phyloP scores from a whole-genome alignment of 768 basidiomycete species.

The Leucosporidium yakuticum region DNA sequence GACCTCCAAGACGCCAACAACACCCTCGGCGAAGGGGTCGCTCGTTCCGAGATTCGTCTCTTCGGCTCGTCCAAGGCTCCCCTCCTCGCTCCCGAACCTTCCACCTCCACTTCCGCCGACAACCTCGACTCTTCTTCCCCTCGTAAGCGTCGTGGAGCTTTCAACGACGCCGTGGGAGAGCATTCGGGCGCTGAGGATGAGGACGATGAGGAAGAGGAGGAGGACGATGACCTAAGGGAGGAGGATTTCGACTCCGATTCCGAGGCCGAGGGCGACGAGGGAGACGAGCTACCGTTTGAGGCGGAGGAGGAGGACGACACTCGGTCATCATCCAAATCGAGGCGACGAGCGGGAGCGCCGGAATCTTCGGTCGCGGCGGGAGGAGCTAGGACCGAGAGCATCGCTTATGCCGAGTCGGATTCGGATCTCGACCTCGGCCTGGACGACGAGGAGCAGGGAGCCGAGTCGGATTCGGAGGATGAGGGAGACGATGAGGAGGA shows the following conservation, averaged over 20 bases:
- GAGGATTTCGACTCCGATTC: conserved; percentile 46
- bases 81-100: conserved; percentile 45
- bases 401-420: conserved; percentile 35
- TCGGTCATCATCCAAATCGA: conserved; percentile 21
- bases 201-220: conserved; percentile 37
- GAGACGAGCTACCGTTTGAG: conserved; percentile 17
- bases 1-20: conserved; percentile 77
- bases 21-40: conserved; percentile 78
- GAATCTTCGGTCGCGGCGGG: neutral
- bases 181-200: conserved; percentile 43
- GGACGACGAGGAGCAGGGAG: conserved; percentile 40
- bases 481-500: conserved; percentile 53
- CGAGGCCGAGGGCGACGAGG: conserved; percentile 40
- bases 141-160: conserved; percentile 37
- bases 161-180: conserved; percentile 37
- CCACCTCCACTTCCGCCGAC: conserved; percentile 20
- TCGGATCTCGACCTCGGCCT: conserved; percentile 41
- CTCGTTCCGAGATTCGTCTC: conserved; percentile 71
- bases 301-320: conserved; percentile 34
- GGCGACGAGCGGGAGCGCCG: conserved; percentile 38
- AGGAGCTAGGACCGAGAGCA: conserved; percentile 23
- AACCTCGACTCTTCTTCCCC: neutral
- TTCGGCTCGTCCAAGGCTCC: conserved; percentile 73
- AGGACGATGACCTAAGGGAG: conserved; percentile 30
- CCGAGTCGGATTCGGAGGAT: conserved; percentile 49